Percentiles rank a stretch among this genome's conserved stretches.
Conservation (phyloP, 1,284 basidiomycete genomes). For the Cronartium quercuum region DNA sequence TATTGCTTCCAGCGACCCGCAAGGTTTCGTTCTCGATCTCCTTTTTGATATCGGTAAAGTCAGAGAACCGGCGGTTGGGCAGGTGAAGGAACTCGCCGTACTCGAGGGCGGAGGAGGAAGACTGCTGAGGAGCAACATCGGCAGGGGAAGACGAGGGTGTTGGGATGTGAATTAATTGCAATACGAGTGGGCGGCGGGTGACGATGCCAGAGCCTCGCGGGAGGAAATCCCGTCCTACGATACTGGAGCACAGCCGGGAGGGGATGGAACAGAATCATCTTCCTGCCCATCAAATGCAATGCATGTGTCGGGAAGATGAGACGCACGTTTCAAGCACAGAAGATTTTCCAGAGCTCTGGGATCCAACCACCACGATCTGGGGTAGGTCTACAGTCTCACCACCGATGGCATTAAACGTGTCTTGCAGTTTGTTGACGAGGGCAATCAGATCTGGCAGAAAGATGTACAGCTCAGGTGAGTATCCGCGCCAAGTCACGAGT, state of each 20-base stretch:
- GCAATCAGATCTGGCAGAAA: conserved; percentile 68
- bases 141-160: conserved; percentile 52
- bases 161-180: conserved; percentile 81
- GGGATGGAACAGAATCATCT: conserved; percentile 52
- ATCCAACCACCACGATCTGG: conserved; percentile 52
- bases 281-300: conserved; percentile 66
- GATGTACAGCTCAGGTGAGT: background rate
- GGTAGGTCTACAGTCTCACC: conserved; percentile 57
- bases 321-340: conserved; percentile 68
- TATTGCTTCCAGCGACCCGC: conserved; percentile 96
- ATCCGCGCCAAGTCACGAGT: background rate
- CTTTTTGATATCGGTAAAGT: conserved; percentile 84
- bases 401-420: conserved; percentile 48
- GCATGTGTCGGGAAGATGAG: background rate
- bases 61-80: conserved; percentile 82
- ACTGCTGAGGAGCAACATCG: conserved; percentile 20
- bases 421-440: conserved; percentile 89
- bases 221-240: conserved; percentile 65
- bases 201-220: conserved; percentile 84
- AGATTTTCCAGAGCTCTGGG: conserved; percentile 56
- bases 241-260: background rate
- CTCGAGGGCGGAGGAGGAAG: conserved; percentile 56
- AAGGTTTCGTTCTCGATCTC: conserved; percentile 99
- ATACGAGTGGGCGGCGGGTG: conserved; percentile 84
- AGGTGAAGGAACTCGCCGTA: conserved; percentile 97